Base-by-base conservation (phyloP, 129 eudicot genomes). In the Oenanthe sinensis region DNA sequence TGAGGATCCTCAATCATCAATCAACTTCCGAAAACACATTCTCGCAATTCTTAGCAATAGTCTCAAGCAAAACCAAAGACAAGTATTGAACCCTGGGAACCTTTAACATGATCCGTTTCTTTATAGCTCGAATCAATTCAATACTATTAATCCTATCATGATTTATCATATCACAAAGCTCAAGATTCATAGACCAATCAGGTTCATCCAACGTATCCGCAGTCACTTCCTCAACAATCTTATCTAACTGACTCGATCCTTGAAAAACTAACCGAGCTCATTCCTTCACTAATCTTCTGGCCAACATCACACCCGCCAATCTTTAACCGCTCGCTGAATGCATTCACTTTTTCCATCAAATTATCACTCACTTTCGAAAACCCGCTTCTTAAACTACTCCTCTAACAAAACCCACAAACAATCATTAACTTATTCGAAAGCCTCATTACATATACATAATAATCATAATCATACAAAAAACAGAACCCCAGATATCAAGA, bases 1-100 rank as follows among this genome's bases (percentile, higher is more conserved):
- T 87, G 94, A 14, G 99, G 99, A 79, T 95, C 99, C 87, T 95
- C 99, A 83, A 95, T 89, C 85, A 95, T 40, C 90, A n/a, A n/a
- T n/a, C n/a, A n/a, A n/a, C n/a, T n/a, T 95, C 99, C 2, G 97
- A 87, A 85, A 95, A 95, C 5, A 92, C 99, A 83, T 90, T 95
- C 82, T 95, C 99, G 30, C 97, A 96, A 85, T 96, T 96, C 88
- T 96, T 96, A 5, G 82, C 91, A 50, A 96, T 81, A 78, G 97
- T 96, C 83, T 96, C 97, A 22, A 96, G 99, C 89, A 96, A 86
- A 75, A 92, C 92, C 48, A 96, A 75, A 75, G 90, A 81, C 86
- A 92, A 75, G 84, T 87, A 92, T 85, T 96, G 97, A 79, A 96
- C 79, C 88, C 96, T 88, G 78, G 97, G 89, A 78, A 55, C 87